A percentile compares a stretch with the other conserved stretches of the same genome.
phyloP scores from a whole-genome alignment of 1,284 basidiomycete species.

The Microbotryum intermedium region DNA sequence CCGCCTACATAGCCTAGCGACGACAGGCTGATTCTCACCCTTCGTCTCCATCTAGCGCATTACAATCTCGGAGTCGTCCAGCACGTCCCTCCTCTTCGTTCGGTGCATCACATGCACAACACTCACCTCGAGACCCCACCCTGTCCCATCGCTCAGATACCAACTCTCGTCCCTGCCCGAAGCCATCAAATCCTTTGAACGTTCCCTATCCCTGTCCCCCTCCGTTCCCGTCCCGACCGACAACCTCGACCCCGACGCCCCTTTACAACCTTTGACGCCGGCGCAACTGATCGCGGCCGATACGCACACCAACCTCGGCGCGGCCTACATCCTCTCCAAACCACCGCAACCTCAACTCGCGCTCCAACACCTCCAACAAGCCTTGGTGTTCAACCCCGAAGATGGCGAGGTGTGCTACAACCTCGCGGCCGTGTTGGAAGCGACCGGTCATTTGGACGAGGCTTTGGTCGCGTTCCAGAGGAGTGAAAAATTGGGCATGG shows the following conservation, averaged over 20 bases:
- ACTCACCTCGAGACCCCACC: not conserved
- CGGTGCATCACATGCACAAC: not conserved
- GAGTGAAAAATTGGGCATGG: constrained; percentile 19
- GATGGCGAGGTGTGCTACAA: constrained; percentile 30
- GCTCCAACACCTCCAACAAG: constrained; percentile 27
- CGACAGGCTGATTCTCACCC: not conserved
- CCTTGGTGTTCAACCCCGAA: constrained; percentile 27
- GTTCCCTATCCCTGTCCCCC: constrained; percentile 12
- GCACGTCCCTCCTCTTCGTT: not conserved
- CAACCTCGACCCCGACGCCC: constrained; percentile 4
- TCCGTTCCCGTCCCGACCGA: constrained; percentile 1
- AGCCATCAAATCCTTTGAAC: constrained; percentile 23
- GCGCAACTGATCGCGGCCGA: constrained; percentile 24
- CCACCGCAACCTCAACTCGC: constrained; percentile 26
- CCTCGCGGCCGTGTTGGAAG: constrained; percentile 26
- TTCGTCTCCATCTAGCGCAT: constrained; percentile 2
- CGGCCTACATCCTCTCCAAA: constrained; percentile 24
- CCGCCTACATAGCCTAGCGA: too few relatives aligned
- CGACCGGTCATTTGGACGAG: constrained; percentile 24
- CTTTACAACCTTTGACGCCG: constrained; percentile 13
- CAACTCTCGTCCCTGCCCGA: constrained; percentile 14
- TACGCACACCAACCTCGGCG: constrained; percentile 29
- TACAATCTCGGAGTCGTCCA: constrained; percentile 32
- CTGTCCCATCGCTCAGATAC: constrained; percentile 24
- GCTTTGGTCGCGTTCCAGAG: constrained; percentile 26